phyloP scores from a whole-genome alignment of 2,329 filamentous ascomycete species.

The Gnomoniopsis sp. region DNA sequence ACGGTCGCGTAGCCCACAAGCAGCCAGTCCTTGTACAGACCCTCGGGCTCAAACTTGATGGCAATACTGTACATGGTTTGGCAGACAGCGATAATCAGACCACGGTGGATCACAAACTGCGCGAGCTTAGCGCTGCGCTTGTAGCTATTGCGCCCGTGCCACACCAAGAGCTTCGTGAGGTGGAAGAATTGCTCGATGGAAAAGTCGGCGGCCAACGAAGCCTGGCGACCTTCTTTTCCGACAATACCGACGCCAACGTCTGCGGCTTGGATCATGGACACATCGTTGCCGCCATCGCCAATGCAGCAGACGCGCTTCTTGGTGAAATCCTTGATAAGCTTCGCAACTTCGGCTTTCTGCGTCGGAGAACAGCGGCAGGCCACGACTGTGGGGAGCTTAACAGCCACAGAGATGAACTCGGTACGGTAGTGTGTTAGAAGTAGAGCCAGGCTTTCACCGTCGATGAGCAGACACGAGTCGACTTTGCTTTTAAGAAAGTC shows the following conservation, averaged over 20 bases:
- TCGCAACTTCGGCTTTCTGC: slow-evolving; percentile 92
- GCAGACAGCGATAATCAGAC: slow-evolving; percentile 90
- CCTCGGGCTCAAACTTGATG: slow-evolving; percentile 86
- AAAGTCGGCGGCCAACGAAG: slow-evolving; percentile 92
- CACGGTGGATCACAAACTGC: slow-evolving; percentile 97
- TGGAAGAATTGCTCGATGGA: slow-evolving; percentile 95
- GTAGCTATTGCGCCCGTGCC: slow-evolving; percentile 97
- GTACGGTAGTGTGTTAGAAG: slow-evolving; percentile 79
- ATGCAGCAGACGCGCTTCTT: slow-evolving; percentile 97
- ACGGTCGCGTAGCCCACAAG: slow-evolving; percentile 94
- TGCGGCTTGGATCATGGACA: slow-evolving; percentile 98
- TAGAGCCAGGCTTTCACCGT: slow-evolving; percentile 83
- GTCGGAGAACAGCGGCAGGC: slow-evolving; percentile 96
- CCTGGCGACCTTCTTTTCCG: slow-evolving; percentile 94
- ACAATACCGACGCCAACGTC: slow-evolving; percentile 98
- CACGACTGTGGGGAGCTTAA: slow-evolving; percentile 85
- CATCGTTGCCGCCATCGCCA: slow-evolving; percentile 96
- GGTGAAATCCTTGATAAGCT: slow-evolving; percentile 84
- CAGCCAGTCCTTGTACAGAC: slow-evolving; percentile 94
- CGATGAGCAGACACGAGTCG: slow-evolving; percentile 84
- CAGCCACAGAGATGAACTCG: slow-evolving; percentile 85
- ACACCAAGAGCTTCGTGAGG: slow-evolving; percentile 93
- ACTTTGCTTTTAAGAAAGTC: slow-evolving; percentile 86
- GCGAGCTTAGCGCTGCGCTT: slow-evolving; percentile 93
- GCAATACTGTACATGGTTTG: slow-evolving; percentile 98